Evolutionary conservation across 805 yeast genomes (phyloP).

Genomic region (Isabelozyma gotoi): DNA sequence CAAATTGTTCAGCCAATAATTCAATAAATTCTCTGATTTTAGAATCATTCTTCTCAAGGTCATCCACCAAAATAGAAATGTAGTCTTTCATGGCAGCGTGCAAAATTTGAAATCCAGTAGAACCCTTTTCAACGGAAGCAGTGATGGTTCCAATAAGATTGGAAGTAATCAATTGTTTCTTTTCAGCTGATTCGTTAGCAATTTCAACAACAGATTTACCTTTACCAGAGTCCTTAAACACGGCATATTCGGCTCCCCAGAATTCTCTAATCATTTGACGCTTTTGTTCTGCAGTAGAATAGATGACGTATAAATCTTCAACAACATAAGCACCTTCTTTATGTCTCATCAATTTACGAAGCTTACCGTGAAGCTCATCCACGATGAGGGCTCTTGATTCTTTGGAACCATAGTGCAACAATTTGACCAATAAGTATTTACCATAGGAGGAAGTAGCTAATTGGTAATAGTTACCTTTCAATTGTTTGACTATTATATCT

Average conservation of each 20-base stretch:
- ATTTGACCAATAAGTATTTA: slow-evolving; percentile 82
- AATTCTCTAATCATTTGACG: slow-evolving; percentile 92
- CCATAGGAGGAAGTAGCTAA: slow-evolving; percentile 93
- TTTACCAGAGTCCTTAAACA: slow-evolving; percentile 74
- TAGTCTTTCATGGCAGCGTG: slow-evolving; percentile 96
- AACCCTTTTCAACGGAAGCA: slow-evolving; percentile 92
- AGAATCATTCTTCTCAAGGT: slow-evolving; percentile 39
- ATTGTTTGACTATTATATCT: slow-evolving; percentile 60
- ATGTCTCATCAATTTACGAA: slow-evolving; percentile 91
- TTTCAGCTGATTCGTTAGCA: slow-evolving; percentile 68
- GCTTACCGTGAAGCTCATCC: slow-evolving; percentile 85
- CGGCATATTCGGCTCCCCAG: slow-evolving; percentile 95
- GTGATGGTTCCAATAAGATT: slow-evolving; percentile 81
- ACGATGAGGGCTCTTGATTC: slow-evolving; percentile 73
- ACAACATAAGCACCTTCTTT: slow-evolving; percentile 98
- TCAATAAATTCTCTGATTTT: slow-evolving; percentile 83
- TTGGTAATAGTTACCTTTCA: slow-evolving; percentile 75
- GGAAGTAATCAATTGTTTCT: slow-evolving; percentile 68
- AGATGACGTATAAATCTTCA: slow-evolving; percentile 85
- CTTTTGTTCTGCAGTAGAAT: slow-evolving; percentile 81
- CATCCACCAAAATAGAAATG: slow-evolving; percentile 64
- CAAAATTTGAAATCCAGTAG: slow-evolving; percentile 91
- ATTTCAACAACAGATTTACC: slow-evolving; percentile 65
- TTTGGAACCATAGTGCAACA: slow-evolving; percentile 89
- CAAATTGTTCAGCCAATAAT: slow-evolving; percentile 79